These are phyloP conservation scores for Aspergillus ustus DNA, from an alignment of 2,329 filamentous ascomycete genomes.

Conservation along the genomic window DNA sequence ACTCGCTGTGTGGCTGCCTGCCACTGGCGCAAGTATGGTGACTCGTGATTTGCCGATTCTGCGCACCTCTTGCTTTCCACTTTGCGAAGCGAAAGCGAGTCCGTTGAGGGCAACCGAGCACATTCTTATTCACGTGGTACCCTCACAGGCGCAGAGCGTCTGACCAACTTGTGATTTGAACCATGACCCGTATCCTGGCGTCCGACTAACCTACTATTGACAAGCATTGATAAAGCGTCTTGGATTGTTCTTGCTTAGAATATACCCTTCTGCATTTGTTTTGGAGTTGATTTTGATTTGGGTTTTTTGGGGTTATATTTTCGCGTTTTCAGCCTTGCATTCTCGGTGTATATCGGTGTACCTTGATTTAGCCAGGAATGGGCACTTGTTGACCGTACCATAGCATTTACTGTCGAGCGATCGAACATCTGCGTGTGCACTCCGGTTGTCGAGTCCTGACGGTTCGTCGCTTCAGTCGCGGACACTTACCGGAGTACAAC, in stretches of 20 bases:
- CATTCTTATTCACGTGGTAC: not conserved
- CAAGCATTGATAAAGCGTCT: constrained; percentile 19
- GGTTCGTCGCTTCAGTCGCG: not conserved
- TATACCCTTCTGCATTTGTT: constrained; percentile 18
- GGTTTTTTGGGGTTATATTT: not conserved
- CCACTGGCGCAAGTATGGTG: not conserved
- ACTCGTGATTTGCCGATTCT: not conserved
- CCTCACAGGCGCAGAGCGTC: not conserved
- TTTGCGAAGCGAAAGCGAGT: not conserved
- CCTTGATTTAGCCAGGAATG: constrained; percentile 20
- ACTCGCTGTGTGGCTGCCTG: not conserved
- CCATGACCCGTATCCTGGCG: not conserved
- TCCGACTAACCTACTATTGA: not conserved
- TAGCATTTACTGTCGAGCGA: constrained; percentile 12
- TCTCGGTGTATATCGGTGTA: constrained; percentile 13
- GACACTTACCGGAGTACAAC: constrained; percentile 11
- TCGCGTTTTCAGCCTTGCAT: not conserved
- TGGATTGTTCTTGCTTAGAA: constrained; percentile 12
- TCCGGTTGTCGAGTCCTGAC: constrained; percentile 10
- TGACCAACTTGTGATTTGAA: not conserved
- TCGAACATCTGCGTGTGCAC: constrained; percentile 17
- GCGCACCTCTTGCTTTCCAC: not conserved
- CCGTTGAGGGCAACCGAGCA: not conserved
- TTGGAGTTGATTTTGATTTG: not conserved
- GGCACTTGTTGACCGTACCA: constrained; percentile 21